Percentiles rank a stretch among this genome's conserved stretches.
Evolutionary conservation across 1,139 yeast genomes (phyloP).

Genomic region (Saccharomyces pastorianus): DNA sequence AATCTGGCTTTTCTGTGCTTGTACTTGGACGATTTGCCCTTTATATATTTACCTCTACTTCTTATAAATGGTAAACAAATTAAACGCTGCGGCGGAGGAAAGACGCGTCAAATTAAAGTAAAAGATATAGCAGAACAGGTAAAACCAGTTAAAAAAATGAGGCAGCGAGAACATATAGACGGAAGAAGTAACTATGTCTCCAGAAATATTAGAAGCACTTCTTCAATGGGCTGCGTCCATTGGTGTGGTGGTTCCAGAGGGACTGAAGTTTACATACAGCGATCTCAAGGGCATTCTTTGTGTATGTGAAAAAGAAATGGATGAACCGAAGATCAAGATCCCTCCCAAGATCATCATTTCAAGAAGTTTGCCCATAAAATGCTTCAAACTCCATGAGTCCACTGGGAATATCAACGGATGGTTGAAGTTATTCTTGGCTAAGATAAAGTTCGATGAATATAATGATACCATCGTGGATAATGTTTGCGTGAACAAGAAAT

Average conservation of each 20-base stretch:
- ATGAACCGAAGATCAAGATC: constrained; percentile 28
- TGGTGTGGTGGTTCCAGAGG: constrained; percentile 5
- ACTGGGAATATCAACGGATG: constrained; percentile 32
- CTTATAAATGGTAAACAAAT: neutral
- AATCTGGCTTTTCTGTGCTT: neutral
- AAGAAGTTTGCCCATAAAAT: constrained; percentile 37
- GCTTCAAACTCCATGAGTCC: constrained; percentile 24
- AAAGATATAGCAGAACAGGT: no score
- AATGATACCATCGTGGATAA: constrained; percentile 12
- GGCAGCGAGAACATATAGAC: no score
- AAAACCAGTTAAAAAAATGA: no score
- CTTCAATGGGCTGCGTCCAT: neutral
- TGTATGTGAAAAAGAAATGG: constrained; percentile 2
- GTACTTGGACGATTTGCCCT: neutral
- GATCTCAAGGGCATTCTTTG: neutral
- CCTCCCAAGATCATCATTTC: constrained; percentile 39
- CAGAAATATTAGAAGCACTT: neutral
- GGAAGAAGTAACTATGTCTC: neutral
- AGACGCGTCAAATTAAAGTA: neutral
- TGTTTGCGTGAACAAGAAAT: constrained; percentile 23
- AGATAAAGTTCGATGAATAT: constrained; percentile 32
- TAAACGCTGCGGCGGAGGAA: neutral
- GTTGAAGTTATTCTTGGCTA: constrained; percentile 44
- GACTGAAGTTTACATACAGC: constrained; percentile 3
- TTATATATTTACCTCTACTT: no score